Percentiles rank a stretch among this genome's conserved stretches.
Conservation (phyloP, 306 rosid species). For the Quercus mongolica region DNA sequence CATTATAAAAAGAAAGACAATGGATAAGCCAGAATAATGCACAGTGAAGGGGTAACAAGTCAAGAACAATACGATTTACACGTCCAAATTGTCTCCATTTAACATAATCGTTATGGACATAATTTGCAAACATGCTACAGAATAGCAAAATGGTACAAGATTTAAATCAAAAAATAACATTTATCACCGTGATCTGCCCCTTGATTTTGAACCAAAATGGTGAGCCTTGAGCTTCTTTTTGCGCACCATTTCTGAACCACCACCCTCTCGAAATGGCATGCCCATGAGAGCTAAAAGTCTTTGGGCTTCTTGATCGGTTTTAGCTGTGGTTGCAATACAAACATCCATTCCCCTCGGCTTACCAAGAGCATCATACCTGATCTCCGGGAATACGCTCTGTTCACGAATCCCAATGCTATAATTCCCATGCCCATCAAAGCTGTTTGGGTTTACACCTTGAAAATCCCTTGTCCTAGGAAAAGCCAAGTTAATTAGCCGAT, state of each 20-base stretch:
- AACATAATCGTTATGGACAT: not conserved
- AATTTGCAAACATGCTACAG: conserved; percentile 4
- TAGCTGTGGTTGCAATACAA: conserved; percentile 75
- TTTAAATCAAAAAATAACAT: conserved; percentile 4
- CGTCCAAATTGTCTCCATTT: not conserved
- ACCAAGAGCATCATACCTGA: conserved; percentile 56
- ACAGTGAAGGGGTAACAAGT: not conserved
- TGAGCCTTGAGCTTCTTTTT: conserved; percentile 89
- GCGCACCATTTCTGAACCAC: conserved; percentile 40
- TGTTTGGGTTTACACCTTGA: conserved; percentile 75
- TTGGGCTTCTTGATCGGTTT: conserved; percentile 78
- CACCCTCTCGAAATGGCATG: conserved; percentile 88
- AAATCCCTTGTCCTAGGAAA: conserved; percentile 96
- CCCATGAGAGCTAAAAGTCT: conserved; percentile 81
- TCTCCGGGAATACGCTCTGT: conserved; percentile 87
- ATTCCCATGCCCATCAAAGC: conserved; percentile 92
- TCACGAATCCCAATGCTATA: conserved; percentile 63
- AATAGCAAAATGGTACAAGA: conserved; percentile 15
- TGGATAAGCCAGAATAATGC: not conserved
- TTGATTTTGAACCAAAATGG: conserved; percentile 79
- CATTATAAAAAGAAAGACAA: not conserved
- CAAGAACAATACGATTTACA: not conserved
- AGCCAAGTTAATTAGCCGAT: conserved; percentile 81
- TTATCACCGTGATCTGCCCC: conserved; percentile 59
- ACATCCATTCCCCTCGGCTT: conserved; percentile 95